These are phyloP conservation scores for Ananas comosus DNA, from an alignment of 176 grass and related monocot species.

Conservation along the genomic window DNA sequence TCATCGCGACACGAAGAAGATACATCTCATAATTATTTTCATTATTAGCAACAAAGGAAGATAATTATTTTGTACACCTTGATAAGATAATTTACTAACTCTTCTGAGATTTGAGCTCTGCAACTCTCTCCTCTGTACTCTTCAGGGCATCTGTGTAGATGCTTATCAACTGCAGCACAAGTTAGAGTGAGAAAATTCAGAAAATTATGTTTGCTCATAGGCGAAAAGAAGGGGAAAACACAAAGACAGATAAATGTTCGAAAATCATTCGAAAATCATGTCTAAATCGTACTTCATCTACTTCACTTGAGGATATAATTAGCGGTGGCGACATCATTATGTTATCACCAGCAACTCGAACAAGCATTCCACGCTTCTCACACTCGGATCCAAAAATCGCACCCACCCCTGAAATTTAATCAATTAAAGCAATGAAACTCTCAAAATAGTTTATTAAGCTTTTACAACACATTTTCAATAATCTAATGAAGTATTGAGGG, in stretches of 20 bases:
- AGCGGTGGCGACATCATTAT: conserved; percentile 96
- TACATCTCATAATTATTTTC: too few species aligned
- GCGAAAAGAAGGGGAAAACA: not conserved
- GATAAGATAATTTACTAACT: not conserved
- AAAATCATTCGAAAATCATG: not conserved
- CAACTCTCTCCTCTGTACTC: conserved; percentile 64
- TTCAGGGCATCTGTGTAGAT: conserved; percentile 68
- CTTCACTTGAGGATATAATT: conserved; percentile 48
- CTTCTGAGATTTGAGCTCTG: conserved; percentile 51
- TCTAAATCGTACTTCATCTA: conserved; percentile 55
- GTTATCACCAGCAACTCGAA: conserved; percentile 73
- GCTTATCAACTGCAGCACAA: conserved; percentile 48
- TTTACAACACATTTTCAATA: not conserved
- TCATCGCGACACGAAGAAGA: too few species aligned
- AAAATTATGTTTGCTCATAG: not conserved
- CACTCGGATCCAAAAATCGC: conserved; percentile 82
- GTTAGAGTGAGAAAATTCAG: not conserved
- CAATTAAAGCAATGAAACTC: not conserved
- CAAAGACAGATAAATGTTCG: too few species aligned
- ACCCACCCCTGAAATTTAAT: conserved; percentile 60
- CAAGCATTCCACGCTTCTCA: conserved; percentile 84
- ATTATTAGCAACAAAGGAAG: too few species aligned
- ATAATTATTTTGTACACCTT: too few species aligned
- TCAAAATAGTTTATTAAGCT: too few species aligned
- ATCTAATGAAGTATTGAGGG: not conserved